phyloP scores from a whole-genome alignment of 2,329 filamentous ascomycete genomes.

The Verticillium isaacii region DNA sequence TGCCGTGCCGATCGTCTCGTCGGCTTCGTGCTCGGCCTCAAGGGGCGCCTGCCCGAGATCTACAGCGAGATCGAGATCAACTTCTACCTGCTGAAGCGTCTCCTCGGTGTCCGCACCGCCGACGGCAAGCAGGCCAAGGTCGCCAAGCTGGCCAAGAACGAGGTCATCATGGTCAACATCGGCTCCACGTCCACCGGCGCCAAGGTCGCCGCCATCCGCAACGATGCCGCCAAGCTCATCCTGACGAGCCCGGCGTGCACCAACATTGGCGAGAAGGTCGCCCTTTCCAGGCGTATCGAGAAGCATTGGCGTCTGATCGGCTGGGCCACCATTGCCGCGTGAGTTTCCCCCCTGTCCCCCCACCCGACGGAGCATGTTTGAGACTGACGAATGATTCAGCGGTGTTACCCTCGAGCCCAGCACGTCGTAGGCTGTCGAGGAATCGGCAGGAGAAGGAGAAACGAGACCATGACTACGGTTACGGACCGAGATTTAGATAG shows the following conservation, averaged over 20 bases:
- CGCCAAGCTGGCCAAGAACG: slow-evolving; percentile 95
- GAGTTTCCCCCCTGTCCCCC: slow-evolving; percentile 28
- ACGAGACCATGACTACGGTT: slow-evolving; percentile 1
- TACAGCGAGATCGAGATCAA: slow-evolving; percentile 99
- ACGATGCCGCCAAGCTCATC: slow-evolving; percentile 92
- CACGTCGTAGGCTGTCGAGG: slow-evolving; percentile 28
- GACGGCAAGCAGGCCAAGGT: slow-evolving; percentile 99
- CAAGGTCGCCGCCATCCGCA: slow-evolving; percentile 95
- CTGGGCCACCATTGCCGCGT: slow-evolving; percentile 77
- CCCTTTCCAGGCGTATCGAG: slow-evolving; percentile 91
- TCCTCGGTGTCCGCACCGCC: slow-evolving; percentile 94
- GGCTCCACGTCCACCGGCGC: slow-evolving; percentile 95
- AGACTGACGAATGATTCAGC: slow-evolving; percentile 24
- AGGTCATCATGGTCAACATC: slow-evolving; percentile 99
- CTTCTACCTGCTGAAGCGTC: slow-evolving; percentile 93
- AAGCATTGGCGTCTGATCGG: slow-evolving; percentile 98
- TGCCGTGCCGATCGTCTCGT: slow-evolving; percentile 99
- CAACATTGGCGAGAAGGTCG: slow-evolving; percentile 97
- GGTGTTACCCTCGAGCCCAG: slow-evolving; percentile 51
- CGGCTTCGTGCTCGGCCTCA: slow-evolving; percentile 93
- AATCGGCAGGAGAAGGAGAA: background rate
- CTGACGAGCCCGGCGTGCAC: slow-evolving; percentile 94
- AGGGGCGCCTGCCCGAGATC: slow-evolving; percentile 89
- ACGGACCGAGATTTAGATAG: background rate
- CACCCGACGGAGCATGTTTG: background rate